Evolutionary conservation across 129 eudicot genomes (phyloP), one percentile per base, ranked within the genome.

Genomic region (Dittrichia graveolens): DNA sequence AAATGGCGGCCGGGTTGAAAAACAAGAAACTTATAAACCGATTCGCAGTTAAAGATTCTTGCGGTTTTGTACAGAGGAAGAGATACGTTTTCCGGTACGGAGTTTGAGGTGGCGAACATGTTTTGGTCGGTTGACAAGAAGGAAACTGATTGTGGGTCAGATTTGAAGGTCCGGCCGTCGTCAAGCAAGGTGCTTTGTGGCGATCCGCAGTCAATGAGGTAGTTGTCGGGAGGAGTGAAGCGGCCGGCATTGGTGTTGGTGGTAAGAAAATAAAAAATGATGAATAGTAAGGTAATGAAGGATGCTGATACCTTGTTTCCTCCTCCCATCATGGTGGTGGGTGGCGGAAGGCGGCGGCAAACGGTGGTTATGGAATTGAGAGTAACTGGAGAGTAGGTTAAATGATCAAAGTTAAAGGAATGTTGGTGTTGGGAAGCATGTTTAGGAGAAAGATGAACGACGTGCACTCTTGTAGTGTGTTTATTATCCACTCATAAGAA

Each of bases 161-260:
- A 95, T 52, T 80, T 87, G 85, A 95, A 95, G 2, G 97, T 84
- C 52, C 99, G 78, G 6, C 97, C 97, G 63, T 90, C 97, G 6
- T 86, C 94, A 8, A 90, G 88, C 31, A 76, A 24, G 16, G 95
- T 83, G 80, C 49, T 83, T 3, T 76, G 85, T 0, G 91, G 84
- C 0, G 97, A 85, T 8, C 99, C 99, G 19, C 97, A 95, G 70
- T 86, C 87, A 71, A 95, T 90, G 64, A 90, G 87, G 78, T 84
- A 82, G 80, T 85, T 88, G 72, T 95, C 97, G 1, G 87, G 16
- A 13, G 96, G 98, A 2, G 78, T 78, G 79, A 85, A 88, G 9
- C 37, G 37, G 40, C 31, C 31, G 31, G 31, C 31, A 24, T 24
- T 24, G 0, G 75, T 58, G 43, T 72, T 19, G 42, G 49, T 16